phyloP scores from a whole-genome alignment of 306 rosid species.

The Vachellia pachyceras region DNA sequence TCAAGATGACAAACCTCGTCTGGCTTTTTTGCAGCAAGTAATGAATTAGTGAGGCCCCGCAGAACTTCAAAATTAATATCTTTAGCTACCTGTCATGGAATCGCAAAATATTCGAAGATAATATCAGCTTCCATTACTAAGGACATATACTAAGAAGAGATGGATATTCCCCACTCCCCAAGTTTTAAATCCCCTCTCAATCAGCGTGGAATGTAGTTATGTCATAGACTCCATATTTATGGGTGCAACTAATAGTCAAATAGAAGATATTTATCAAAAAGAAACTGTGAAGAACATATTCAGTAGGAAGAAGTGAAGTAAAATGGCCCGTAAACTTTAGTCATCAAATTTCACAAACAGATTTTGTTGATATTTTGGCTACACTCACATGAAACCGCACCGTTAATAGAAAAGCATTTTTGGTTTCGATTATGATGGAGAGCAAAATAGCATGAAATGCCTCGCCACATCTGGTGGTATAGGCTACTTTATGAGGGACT shows the following conservation, averaged over 20 bases:
- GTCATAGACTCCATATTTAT: conserved; percentile 8
- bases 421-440: neutral
- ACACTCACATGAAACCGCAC: neutral
- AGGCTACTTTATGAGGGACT: neutral
- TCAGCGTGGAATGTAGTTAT: neutral
- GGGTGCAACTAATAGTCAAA: conserved; percentile 19
- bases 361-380: neutral
- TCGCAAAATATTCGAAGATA: conserved; percentile 31
- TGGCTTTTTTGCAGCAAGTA: conserved; percentile 89
- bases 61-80: conserved; percentile 78
- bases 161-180: neutral
- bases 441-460: neutral
- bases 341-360: conserved; percentile 18
- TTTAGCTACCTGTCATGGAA: conserved; percentile 67
- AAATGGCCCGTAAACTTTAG: conserved; percentile 11
- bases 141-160: conserved; percentile 1
- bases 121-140: conserved; percentile 18
- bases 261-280: neutral
- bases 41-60: conserved; percentile 81
- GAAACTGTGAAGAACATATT: conserved; percentile 3
- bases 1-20: conserved; percentile 72
- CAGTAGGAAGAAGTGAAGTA: neutral
- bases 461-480: neutral
- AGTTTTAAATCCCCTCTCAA: conserved; percentile 24
- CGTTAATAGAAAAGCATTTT: conserved; percentile 15